These are phyloP conservation scores for Globisporangium irregulare DNA, from an alignment of 352 stramenopile species.

Conservation along the genomic window DNA sequence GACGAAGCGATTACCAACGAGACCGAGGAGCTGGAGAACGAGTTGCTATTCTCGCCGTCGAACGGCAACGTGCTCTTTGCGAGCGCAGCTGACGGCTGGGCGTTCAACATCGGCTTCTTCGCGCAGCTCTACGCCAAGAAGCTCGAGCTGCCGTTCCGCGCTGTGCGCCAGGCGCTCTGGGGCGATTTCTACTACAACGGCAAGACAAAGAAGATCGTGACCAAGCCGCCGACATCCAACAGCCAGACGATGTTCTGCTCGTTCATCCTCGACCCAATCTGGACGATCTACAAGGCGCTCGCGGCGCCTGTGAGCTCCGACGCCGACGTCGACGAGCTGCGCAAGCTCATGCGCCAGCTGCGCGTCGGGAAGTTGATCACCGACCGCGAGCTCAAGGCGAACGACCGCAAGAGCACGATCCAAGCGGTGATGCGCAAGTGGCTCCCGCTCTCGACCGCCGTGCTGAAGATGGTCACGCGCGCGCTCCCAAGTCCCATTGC, in stretches of 20 bases:
- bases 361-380: conserved; percentile 62
- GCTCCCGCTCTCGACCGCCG: conserved; percentile 82
- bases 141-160: conserved; percentile 54
- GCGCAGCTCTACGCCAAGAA: conserved; percentile 73
- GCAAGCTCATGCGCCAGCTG: conserved; percentile 66
- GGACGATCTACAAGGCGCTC: conserved; percentile 82
- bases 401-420: conserved; percentile 56
- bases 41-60: conserved; percentile 81
- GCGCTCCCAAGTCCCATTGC: conserved; percentile 70
- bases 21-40: conserved; percentile 60
- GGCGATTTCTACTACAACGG: conserved; percentile 90
- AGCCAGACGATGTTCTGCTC: conserved; percentile 91
- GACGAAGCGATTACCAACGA: conserved; percentile 66
- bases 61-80: conserved; percentile 94
- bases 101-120: conserved; percentile 88
- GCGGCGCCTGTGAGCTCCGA: conserved; percentile 40
- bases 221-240: conserved; percentile 61
- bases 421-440: conserved; percentile 86
- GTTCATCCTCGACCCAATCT: conserved; percentile 90
- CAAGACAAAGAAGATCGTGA: conserved; percentile 90
- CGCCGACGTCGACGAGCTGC: conserved; percentile 44
- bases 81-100: conserved; percentile 90
- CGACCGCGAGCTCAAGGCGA: conserved; percentile 70
- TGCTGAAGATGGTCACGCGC: conserved; percentile 90
- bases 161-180: conserved; percentile 85